Base-by-base conservation (phyloP, 192 early-diverging fungal genomes). In the Dispira parvispora region DNA sequence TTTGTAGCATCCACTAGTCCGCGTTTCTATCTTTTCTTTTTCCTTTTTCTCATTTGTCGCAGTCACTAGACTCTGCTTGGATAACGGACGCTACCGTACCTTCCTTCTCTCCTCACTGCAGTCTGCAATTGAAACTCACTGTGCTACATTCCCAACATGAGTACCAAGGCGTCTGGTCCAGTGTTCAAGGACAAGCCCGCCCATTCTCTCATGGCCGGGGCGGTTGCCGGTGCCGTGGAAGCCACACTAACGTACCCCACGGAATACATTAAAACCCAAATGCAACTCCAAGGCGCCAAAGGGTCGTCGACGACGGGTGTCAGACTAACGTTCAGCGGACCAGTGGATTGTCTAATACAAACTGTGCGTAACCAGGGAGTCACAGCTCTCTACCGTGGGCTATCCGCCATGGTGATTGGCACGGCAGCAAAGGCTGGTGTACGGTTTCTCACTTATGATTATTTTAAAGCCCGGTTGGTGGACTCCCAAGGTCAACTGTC, bases 261-360 rank as follows among this genome's bases (percentile, higher is more conserved):
- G 0, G 92, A 96, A 74, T 91, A 88, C 68, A 83, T 95, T 63
- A 98, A 98, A 67, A 98, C 95, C 10, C 91, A 89, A 65, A 78
- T 98, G 60, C 95, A 98, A 73, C 80, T 98, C 12, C 90, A 94
- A 52, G 78, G 79, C 11, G 70, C 58, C 12, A 44, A 12, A 16
- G 18, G 5, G 42, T 18, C 28, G 5, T n/a, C 38, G 10, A 44
- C 38, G 3, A 26, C 26, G 55, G 55, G 11, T 38, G 16, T n/a
- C 26, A 45, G 71, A 64, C 53, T 68, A 80, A 63, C 52, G 60
- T 21, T 90, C 70, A 77, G 78, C 23, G 92, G 92, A 3, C 88
- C 95, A 2, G 73, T 91, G 32, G 88, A 93, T 65, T 90, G 88
- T 64, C 68, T 88, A 11, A 70, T 76, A 12, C 70, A 77, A 27